Percentiles rank a stretch among this genome's conserved stretches.
These are phyloP conservation scores for Rhodotorula sp. DNA, from an alignment of 1,284 basidiomycete genomes.

Conservation along the genomic window DNA sequence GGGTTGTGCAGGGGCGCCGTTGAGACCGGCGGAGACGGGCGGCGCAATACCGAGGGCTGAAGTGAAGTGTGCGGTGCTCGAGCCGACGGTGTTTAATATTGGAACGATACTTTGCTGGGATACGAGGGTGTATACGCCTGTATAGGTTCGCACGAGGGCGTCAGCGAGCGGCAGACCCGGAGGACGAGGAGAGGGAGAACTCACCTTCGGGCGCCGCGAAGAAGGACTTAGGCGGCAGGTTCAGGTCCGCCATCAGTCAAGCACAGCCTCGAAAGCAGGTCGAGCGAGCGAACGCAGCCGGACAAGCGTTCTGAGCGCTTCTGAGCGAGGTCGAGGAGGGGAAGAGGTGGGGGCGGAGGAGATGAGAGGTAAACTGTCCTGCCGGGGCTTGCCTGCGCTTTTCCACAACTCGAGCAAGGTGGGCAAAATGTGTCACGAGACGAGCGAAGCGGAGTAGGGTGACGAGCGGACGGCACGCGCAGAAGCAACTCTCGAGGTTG, in stretches of 20 bases:
- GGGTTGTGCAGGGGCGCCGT: not conserved
- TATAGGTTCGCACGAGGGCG: no score
- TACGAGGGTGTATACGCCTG: conserved; percentile 37
- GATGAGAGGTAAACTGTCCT: no score
- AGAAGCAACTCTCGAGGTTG: no score
- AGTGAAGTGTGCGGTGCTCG: conserved; percentile 9
- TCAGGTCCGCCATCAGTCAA: not conserved
- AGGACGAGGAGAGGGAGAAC: conserved; percentile 3
- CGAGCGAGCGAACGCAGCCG: not conserved
- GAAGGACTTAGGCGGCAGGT: conserved; percentile 27
- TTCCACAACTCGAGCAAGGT: no score
- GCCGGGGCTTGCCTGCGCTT: no score
- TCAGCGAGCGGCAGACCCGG: not conserved
- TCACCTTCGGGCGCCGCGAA: conserved; percentile 37
- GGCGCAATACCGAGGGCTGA: not conserved
- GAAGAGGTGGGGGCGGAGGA: not conserved
- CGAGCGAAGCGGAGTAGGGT: no score
- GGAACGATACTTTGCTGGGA: conserved; percentile 16
- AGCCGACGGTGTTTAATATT: not conserved
- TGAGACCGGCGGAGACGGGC: not conserved
- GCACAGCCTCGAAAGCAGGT: not conserved
- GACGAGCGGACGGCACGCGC: no score
- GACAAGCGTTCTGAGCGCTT: not conserved
- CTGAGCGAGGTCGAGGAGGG: not conserved
- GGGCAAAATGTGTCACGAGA: no score